Base-by-base conservation (phyloP, 1,284 basidiomycete genomes). In the Trametes polyzona region DNA sequence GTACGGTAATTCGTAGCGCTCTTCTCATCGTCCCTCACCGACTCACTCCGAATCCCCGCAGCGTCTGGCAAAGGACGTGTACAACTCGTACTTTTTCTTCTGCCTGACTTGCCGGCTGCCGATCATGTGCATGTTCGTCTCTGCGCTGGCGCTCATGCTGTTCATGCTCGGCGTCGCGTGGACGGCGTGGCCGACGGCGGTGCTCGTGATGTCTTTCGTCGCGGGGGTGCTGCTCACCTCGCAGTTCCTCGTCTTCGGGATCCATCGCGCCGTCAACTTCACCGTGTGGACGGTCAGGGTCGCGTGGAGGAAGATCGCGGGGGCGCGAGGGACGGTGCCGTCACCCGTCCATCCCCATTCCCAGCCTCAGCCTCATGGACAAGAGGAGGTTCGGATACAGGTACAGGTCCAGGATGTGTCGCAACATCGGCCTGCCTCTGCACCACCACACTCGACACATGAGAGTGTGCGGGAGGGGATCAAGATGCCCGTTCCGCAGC, bases 221-320 rank as follows among this genome's bases (percentile, higher is more conserved):
- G 77, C 84, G 0, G 87, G 86, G 0, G 32, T 83, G 3, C 67
- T 87, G 11, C 73, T 88, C 73, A 78, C 75, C 4, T 69, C 87
- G 46, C 87, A 90, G 71, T 88, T 86, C 69, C 71, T 88, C 23
- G 78, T 86, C n/a, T 89, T 76, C 62, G 82, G 83, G 1, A 67
- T 77, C 37, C 74, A 78, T 50, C 71, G 74, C 17, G 44, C 57
- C 16, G 63, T 69, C 35, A 66, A 68, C 47, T 35, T 66, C 2
- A 2, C 43, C 16, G 39, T 66, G 3, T 68, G 69, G 66, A 32
- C 42, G 2, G 55, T 55, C 9, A 26, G 57, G 17, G 47, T 55
- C 4, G 9, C 33, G n/a, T 55, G 53, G 53, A 12, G 53, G 24
- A 55, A 36, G 39, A 6, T 29, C 8, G 32, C 40, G 12, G 23